Percentiles rank a stretch among this genome's conserved stretches.
phyloP scores from a whole-genome alignment of 352 stramenopile species.

The Globisporangium nagaii region DNA sequence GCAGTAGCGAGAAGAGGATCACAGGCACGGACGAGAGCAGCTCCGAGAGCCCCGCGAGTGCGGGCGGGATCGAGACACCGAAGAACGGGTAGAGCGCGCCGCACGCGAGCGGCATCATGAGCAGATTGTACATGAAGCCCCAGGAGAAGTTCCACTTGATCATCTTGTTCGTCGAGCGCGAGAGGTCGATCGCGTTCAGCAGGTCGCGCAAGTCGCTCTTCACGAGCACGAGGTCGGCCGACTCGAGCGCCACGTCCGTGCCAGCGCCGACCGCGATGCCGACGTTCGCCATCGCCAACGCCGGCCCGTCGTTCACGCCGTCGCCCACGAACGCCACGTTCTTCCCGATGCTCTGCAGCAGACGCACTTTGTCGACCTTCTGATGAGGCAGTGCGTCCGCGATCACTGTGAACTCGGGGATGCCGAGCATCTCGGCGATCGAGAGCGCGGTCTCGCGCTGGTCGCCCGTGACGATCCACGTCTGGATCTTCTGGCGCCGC shows the following conservation, averaged over 20 bases:
- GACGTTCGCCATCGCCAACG: slow-evolving; percentile 63
- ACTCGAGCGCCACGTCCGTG: slow-evolving; percentile 65
- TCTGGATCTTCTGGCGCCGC: slow-evolving; percentile 44
- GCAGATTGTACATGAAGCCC: slow-evolving; percentile 66
- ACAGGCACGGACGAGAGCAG: slow-evolving; percentile 73
- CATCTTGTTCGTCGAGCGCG: slow-evolving; percentile 47
- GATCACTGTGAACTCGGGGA: slow-evolving; percentile 51
- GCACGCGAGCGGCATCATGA: slow-evolving; percentile 73
- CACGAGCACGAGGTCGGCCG: slow-evolving; percentile 67
- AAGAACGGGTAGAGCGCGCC: slow-evolving; percentile 58
- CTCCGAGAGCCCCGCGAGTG: slow-evolving; percentile 65
- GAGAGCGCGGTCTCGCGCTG: slow-evolving; percentile 50
- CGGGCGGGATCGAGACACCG: slow-evolving; percentile 56
- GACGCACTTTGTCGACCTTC: slow-evolving; percentile 69
- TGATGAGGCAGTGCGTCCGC: slow-evolving; percentile 65
- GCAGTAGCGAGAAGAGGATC: slow-evolving; percentile 67
- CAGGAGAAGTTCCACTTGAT: slow-evolving; percentile 78
- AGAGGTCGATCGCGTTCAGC: slow-evolving; percentile 59
- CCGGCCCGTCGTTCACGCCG: slow-evolving; percentile 66
- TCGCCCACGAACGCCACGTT: slow-evolving; percentile 74
- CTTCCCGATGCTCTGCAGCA: slow-evolving; percentile 64
- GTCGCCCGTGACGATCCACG: slow-evolving; percentile 78
- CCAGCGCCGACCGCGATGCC: slow-evolving; percentile 61
- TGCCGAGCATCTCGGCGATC: slow-evolving; percentile 41
- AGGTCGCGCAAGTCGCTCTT: slow-evolving; percentile 68